phyloP scores from a whole-genome alignment of 768 basidiomycete species.

The Rhodotorula diobovata region DNA sequence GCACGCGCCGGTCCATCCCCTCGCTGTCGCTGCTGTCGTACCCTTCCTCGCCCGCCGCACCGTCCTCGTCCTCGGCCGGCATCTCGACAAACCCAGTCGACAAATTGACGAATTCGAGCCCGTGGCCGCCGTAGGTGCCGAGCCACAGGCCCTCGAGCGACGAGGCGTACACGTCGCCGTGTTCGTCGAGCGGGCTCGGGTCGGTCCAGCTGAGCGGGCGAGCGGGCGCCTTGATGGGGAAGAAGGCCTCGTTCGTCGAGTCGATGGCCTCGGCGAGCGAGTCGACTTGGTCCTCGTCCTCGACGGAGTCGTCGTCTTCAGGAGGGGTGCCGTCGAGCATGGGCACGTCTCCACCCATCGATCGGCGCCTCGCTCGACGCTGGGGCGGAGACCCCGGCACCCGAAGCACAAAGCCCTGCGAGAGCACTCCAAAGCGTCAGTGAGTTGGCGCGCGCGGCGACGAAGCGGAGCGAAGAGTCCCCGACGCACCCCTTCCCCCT shows the following conservation, averaged over 20 bases:
- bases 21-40: neutral
- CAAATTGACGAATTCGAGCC: slow-evolving; percentile 34
- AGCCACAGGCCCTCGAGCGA: slow-evolving; percentile 35
- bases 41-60: neutral
- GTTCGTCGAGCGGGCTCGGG: neutral
- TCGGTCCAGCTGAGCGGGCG: neutral
- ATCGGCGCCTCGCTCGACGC: neutral
- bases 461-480: no score
- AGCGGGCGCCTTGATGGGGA: slow-evolving; percentile 30
- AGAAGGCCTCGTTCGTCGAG: slow-evolving; percentile 19
- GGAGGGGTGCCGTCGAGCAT: neutral
- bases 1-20: neutral
- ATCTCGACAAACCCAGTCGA: slow-evolving; percentile 3
- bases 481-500: slow-evolving; percentile 12
- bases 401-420: slow-evolving; percentile 20
- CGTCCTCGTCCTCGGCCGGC: neutral
- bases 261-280: slow-evolving; percentile 21
- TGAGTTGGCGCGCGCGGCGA: no score
- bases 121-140: slow-evolving; percentile 36
- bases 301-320: neutral
- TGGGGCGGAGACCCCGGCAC: slow-evolving; percentile 3
- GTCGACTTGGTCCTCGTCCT: neutral
- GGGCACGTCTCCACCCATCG: neutral
- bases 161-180: slow-evolving; percentile 11
- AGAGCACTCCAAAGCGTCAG: neutral